Percentiles rank a stretch among this genome's conserved stretches.
phyloP scores from a whole-genome alignment of 1,139 yeast genomes.

The Hemisphaericaspora subhashii region DNA sequence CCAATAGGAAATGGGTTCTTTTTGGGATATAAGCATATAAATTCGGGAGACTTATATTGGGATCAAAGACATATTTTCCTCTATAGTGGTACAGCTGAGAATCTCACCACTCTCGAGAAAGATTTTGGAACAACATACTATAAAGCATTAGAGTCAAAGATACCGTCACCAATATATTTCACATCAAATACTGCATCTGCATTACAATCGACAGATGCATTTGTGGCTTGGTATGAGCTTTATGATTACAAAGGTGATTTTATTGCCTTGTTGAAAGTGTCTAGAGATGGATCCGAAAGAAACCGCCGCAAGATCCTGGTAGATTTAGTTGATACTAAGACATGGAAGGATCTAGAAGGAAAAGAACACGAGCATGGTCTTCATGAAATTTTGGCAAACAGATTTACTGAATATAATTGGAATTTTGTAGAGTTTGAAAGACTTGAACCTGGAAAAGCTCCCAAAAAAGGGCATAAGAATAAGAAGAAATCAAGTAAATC shows the following conservation, averaged over 20 bases:
- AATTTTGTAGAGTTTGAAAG: slow-evolving; percentile 26
- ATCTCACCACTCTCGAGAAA: slow-evolving; percentile 17
- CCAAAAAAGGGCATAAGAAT: too few species aligned
- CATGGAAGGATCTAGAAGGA: slow-evolving; percentile 34
- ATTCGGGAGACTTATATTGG: slow-evolving; percentile 18
- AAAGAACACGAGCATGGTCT: slow-evolving; percentile 11
- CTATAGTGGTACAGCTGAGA: slow-evolving; percentile 21
- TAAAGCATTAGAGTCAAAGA: slow-evolving; percentile 24
- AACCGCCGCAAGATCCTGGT: slow-evolving; percentile 18
- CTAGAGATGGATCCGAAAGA: slow-evolving; percentile 23
- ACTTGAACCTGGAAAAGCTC: neutral
- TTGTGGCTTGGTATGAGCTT: slow-evolving; percentile 38
- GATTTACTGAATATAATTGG: slow-evolving; percentile 21
- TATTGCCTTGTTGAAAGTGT: slow-evolving; percentile 23
- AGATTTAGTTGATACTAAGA: slow-evolving; percentile 32
- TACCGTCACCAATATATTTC: slow-evolving; percentile 28
- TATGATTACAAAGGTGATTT: slow-evolving; percentile 36
- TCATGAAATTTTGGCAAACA: slow-evolving; percentile 12
- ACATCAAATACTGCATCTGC: slow-evolving; percentile 15
- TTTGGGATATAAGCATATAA: slow-evolving; percentile 22
- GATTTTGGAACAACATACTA: slow-evolving; percentile 23
- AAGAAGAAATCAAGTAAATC: too few species aligned
- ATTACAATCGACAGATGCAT: slow-evolving; percentile 35
- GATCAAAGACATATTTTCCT: slow-evolving; percentile 26
- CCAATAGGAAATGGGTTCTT: slow-evolving; percentile 38